phyloP scores from a whole-genome alignment of 2,329 filamentous ascomycete species.

The Sporothrix pallida region DNA sequence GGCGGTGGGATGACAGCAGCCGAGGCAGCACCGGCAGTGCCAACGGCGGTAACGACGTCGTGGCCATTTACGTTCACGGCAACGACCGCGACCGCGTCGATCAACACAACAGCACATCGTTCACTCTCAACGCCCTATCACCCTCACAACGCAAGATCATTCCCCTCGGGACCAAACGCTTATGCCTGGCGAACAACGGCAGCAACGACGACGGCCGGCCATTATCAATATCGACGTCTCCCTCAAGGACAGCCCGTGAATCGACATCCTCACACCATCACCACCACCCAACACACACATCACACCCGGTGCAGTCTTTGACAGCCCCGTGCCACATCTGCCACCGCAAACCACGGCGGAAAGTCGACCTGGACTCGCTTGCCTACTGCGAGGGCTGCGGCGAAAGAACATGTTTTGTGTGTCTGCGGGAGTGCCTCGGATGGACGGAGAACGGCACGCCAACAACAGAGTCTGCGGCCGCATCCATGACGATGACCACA shows the following conservation, averaged over 20 bases:
- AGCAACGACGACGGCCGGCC: slow-evolving; percentile 7
- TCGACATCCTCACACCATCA: slow-evolving; percentile 17
- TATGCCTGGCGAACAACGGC: slow-evolving; percentile 20
- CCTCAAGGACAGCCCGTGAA: background rate
- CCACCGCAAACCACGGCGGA: slow-evolving; percentile 67
- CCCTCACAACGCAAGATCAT: slow-evolving; percentile 29
- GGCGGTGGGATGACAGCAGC: slow-evolving; percentile 46
- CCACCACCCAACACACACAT: slow-evolving; percentile 33
- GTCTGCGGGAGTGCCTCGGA: slow-evolving; percentile 66
- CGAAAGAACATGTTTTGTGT: slow-evolving; percentile 70
- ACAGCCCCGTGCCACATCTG: slow-evolving; percentile 68
- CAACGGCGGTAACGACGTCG: slow-evolving; percentile 10
- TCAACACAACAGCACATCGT: background rate
- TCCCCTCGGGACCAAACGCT: slow-evolving; percentile 29
- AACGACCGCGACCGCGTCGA: slow-evolving; percentile 32
- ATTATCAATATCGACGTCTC: slow-evolving; percentile 8
- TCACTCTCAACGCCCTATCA: background rate
- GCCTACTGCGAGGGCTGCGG: slow-evolving; percentile 67
- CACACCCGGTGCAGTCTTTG: slow-evolving; percentile 5
- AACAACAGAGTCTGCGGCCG: background rate
- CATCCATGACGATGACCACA: slow-evolving; percentile 24
- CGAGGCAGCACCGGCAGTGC: slow-evolving; percentile 20
- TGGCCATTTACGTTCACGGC: slow-evolving; percentile 28
- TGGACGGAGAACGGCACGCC: slow-evolving; percentile 46
- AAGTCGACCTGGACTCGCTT: slow-evolving; percentile 69